Evolutionary conservation across 495 filamentous ascomycete genomes (phyloP), one percentile per base, ranked within the genome.

Genomic region (Aspergillus biplanus): DNA sequence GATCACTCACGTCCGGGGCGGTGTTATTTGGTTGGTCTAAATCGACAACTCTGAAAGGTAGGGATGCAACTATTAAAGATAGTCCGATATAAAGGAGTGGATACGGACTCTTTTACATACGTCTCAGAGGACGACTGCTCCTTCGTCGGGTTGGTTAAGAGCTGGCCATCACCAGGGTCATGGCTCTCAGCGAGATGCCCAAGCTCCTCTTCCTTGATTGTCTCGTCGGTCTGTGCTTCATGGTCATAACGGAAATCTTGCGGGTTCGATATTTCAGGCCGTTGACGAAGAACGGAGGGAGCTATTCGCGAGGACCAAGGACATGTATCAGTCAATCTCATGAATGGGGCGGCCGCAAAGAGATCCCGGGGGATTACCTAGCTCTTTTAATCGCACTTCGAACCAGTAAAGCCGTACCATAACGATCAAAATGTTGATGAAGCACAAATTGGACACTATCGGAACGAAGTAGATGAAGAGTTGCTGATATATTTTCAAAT

Each of bases 401-500:
- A 78, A 76, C 75, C 75, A 78, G 47, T 68, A 60, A 15, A 78
- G 39, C 3, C 76, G 70, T 27, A 76, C 65, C 44, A 74, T 52
- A 15, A 79, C 69, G 15, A 77, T 69, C 11, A 73, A 18, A 33
- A 74, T 76, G 52, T 77, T 78, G 67, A 78, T 68, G 37, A 79
- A 76, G 1, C 70, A 62, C 33, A 74, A n/a, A 35, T 78, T 77
- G 11, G 63, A 65, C 6, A 77, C 42, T 0, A 77, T 72, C 0
- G 76, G 74, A 52, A 75, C 61, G 33, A 78, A 60, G 33, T 78
- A 79, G 21, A 77, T 47, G 21, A 68, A 74, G 15, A 79, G 52
- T 55, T 79, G 76, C 58, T 79, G 76, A 58, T 79, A 78, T n/a
- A 66, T 73, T 49, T 78, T 73, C 32, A 79, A 52, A 5, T 46